A percentile compares a stretch with the other conserved stretches of the same genome.
Evolutionary conservation across 306 rosid species (phyloP).

Genomic region (Hylodesmum podocarpum): DNA sequence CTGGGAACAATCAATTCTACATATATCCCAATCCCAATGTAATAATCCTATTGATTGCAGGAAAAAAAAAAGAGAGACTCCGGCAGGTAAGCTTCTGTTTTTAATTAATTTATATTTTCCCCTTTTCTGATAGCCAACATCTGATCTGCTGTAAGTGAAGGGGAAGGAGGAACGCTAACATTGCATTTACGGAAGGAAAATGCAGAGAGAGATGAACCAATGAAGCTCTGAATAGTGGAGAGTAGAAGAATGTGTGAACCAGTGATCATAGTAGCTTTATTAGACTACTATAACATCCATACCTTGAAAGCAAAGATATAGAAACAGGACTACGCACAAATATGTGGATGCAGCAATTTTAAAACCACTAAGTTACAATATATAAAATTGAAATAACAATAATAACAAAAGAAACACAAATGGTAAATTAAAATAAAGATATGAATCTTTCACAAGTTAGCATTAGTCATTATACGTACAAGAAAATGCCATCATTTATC

Average conservation of each 20-base stretch:
- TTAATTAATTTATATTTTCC: background rate
- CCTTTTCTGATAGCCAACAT: background rate
- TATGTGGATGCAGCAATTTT: background rate
- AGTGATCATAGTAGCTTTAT: background rate
- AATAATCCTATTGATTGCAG: background rate
- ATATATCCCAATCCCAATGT: background rate
- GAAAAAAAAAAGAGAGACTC: background rate
- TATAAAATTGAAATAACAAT: background rate
- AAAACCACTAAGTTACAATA: background rate
- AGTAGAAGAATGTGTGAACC: background rate
- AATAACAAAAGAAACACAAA: background rate
- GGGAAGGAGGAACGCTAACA: background rate
- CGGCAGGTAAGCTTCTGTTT: background rate
- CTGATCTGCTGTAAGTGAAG: background rate
- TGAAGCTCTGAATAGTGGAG: background rate
- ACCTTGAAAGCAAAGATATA: background rate
- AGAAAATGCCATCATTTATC: background rate
- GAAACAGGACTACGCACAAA: background rate
- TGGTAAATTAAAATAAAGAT: background rate
- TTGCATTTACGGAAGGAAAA: background rate
- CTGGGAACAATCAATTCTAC: background rate
- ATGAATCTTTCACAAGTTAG: background rate
- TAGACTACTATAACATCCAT: slow-evolving; percentile 4
- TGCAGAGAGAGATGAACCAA: background rate
- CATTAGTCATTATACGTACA: background rate